These are phyloP conservation scores for Colletotrichum kahawae DNA, from an alignment of 2,329 filamentous ascomycete species.

Conservation along the genomic window DNA sequence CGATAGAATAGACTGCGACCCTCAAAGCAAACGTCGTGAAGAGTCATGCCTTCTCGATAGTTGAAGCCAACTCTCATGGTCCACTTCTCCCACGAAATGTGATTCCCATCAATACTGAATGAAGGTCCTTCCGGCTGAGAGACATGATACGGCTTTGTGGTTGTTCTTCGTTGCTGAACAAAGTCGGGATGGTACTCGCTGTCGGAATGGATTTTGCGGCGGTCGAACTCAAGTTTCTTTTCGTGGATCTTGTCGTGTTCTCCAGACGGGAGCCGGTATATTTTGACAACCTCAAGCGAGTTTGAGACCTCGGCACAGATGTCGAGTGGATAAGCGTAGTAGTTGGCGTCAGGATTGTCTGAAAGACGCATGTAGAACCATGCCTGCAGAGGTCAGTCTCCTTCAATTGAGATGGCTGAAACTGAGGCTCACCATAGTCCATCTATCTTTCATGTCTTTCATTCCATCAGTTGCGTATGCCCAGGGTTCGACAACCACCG, in stretches of 20 bases:
- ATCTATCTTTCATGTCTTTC: slow-evolving; percentile 51
- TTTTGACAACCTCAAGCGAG: slow-evolving; percentile 51
- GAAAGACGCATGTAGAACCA: slow-evolving; percentile 32
- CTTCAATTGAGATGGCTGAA: neutral
- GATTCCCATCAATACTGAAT: slow-evolving; percentile 47
- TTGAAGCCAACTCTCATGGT: slow-evolving; percentile 73
- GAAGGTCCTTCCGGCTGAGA: slow-evolving; percentile 41
- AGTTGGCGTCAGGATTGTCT: slow-evolving; percentile 53
- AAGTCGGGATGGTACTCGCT: slow-evolving; percentile 37
- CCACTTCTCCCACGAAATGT: slow-evolving; percentile 68
- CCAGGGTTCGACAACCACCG: slow-evolving; percentile 58
- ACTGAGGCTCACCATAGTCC: slow-evolving; percentile 48
- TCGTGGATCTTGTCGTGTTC: slow-evolving; percentile 39
- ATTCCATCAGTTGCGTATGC: slow-evolving; percentile 59
- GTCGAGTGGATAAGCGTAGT: slow-evolving; percentile 63
- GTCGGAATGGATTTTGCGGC: slow-evolving; percentile 40
- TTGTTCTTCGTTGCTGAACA: slow-evolving; percentile 26
- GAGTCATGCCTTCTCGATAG: slow-evolving; percentile 69
- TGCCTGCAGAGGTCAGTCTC: neutral
- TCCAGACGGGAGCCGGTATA: slow-evolving; percentile 51
- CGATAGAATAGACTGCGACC: slow-evolving; percentile 71
- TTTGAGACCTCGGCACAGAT: slow-evolving; percentile 57
- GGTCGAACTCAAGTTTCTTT: slow-evolving; percentile 41
- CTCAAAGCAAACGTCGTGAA: slow-evolving; percentile 73
- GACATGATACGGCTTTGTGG: slow-evolving; percentile 43